Evolutionary conservation across 352 stramenopile genomes (phyloP).

Genomic region (Pythium rishiriense): DNA sequence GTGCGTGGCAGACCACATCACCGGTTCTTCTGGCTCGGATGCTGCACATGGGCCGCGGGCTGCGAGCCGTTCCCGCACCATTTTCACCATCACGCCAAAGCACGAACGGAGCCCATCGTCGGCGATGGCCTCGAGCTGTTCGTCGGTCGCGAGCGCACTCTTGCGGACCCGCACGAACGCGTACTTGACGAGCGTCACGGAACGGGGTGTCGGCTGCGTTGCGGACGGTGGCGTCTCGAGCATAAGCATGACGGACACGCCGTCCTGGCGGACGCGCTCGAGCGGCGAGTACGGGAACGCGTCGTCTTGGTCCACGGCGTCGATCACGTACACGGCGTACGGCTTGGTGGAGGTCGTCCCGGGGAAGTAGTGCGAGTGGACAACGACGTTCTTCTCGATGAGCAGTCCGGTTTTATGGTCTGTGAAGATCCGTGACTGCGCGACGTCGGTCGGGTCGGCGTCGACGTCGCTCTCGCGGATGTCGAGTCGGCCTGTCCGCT

Average conservation of each 20-base stretch:
- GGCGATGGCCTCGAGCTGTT: neutral
- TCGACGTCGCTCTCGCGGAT: conserved; percentile 11
- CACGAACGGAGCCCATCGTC: neutral
- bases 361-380: conserved; percentile 10
- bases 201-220: neutral
- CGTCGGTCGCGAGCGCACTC: neutral
- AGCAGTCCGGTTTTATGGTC: neutral
- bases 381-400: conserved; percentile 11
- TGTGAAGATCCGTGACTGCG: conserved; percentile 2
- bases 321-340: conserved; percentile 17
- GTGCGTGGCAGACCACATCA: neutral
- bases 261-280: conserved; percentile 38
- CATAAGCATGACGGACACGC: neutral
- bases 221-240: neutral
- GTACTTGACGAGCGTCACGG: neutral
- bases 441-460: conserved; percentile 1
- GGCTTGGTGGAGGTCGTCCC: conserved; percentile 7
- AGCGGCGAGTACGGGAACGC: conserved; percentile 39
- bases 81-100: neutral
- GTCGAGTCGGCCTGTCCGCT: neutral
- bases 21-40: neutral
- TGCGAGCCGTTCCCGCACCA: neutral
- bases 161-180: neutral
- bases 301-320: conserved; percentile 45
- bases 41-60: too few species aligned